phyloP scores from a whole-genome alignment of 768 basidiomycete species.

The Floccularia luteovirens region DNA sequence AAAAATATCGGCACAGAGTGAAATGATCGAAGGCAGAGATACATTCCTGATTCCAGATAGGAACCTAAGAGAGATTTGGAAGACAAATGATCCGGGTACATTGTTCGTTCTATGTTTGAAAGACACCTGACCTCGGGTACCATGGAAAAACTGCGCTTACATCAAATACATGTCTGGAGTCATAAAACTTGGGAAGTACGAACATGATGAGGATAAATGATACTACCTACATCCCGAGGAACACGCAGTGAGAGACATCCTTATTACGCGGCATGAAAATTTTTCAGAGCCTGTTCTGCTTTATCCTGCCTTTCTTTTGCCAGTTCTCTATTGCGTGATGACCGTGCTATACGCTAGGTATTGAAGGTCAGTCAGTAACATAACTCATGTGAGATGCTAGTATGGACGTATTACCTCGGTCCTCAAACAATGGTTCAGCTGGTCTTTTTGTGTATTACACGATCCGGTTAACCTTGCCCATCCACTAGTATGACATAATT shows the following conservation, averaged over 20 bases:
- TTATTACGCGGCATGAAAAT: constrained; percentile 44
- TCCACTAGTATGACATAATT: constrained; percentile 54
- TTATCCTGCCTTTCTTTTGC: constrained; percentile 52
- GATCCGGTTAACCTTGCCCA: constrained; percentile 64
- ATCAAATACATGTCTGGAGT: not conserved
- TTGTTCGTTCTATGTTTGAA: no score
- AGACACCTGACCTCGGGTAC: constrained; percentile 4
- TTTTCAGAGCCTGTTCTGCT: constrained; percentile 52
- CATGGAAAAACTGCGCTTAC: not conserved
- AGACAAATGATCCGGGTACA: no score
- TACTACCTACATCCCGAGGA: not conserved
- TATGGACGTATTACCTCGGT: constrained; percentile 44
- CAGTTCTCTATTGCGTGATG: constrained; percentile 47
- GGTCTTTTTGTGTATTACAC: constrained; percentile 63
- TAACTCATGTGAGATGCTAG: constrained; percentile 4
- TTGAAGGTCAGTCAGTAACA: constrained; percentile 6
- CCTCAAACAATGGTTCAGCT: constrained; percentile 63
- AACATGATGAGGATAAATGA: not conserved
- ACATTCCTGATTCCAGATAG: no score
- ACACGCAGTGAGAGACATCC: not conserved
- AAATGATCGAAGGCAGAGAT: no score
- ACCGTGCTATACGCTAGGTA: constrained; percentile 49
- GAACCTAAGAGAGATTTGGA: no score
- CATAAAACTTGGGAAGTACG: not conserved
- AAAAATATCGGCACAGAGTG: no score